Base-by-base conservation (phyloP, 495 filamentous ascomycete species). In the Chaetomium fimeti region DNA sequence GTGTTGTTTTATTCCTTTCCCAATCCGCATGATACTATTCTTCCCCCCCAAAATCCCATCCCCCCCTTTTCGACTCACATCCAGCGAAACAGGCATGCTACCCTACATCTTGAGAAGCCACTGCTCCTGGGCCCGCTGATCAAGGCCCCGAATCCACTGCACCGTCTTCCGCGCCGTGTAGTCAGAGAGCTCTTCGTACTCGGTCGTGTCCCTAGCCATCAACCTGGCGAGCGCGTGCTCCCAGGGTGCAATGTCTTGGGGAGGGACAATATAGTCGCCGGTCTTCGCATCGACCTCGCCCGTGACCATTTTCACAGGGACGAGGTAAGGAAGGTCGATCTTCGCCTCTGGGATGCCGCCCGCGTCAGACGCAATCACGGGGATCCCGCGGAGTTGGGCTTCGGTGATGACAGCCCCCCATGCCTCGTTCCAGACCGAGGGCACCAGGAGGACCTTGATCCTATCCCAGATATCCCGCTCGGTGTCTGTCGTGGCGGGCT, bases 321-420 rank as follows among this genome's bases (percentile, higher is more conserved):
- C 55, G 53, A 54, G 61, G 47, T 68, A 65, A 0, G 65, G 67
- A 2, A 73, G 38, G n/a, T 60, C 64, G 25, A 73, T 52, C 63
- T 73, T 73, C 12, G 71, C 68, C 48, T 73, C 71, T 16, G 45
- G 57, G n/a, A 73, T 59, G 1, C 67, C 71, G 0, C 71, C 71
- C 13, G 71, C 65, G 16, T 73, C 61, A 32, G 71, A 73, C 12
- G 71, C 65, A n/a, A 73, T 65, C 42, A 72, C 69, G 24, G 71
- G 71, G 22, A 73, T 73, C 2, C 71, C 71, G 11, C 71, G 69
- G 12, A 73, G 67, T 61, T 72, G 71, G 9, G 71, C 69, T 53
- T 73, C 71, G 11, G 69, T 70, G 20, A 73, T 68, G 29, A 73
- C 61, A 24, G 71, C 63, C 5, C 69, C 71, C 69, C 69, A 73